Conservation (phyloP, 176 grass and related monocot species). For the Bothriochloa decipiens region DNA sequence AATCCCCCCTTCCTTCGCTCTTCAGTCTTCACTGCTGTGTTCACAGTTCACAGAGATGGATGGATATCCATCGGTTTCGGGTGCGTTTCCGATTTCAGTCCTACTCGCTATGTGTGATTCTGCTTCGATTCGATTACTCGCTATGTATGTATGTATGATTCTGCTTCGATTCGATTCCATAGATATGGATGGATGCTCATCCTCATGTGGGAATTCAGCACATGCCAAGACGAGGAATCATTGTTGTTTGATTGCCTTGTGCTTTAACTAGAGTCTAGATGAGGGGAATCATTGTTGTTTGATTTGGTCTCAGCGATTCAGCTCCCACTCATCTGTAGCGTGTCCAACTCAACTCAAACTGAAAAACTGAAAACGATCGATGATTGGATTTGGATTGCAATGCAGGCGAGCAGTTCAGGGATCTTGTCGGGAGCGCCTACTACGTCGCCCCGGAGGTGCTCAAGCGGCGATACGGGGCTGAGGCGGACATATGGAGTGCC, state of each 20-base stretch:
- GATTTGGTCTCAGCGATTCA: neutral
- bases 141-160: no score
- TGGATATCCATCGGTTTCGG: neutral
- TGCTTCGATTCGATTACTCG: neutral
- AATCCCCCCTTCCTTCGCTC: neutral
- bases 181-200: neutral
- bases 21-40: neutral
- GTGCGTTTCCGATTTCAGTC: neutral
- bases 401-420: slow-evolving; percentile 81
- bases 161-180: neutral
- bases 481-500: slow-evolving; percentile 93
- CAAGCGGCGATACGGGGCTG: slow-evolving; percentile 69
- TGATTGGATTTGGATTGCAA: neutral
- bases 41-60: neutral
- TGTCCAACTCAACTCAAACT: neutral
- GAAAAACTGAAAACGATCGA: neutral
- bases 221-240: neutral
- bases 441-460: slow-evolving; percentile 92
- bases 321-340: neutral
- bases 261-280: neutral
- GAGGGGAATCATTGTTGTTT: neutral
- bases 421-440: slow-evolving; percentile 88
- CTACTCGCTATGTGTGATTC: neutral
- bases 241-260: neutral
- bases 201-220: neutral